Base-by-base conservation (phyloP, 208 protist genomes). In the Wallacemonas sp. region DNA sequence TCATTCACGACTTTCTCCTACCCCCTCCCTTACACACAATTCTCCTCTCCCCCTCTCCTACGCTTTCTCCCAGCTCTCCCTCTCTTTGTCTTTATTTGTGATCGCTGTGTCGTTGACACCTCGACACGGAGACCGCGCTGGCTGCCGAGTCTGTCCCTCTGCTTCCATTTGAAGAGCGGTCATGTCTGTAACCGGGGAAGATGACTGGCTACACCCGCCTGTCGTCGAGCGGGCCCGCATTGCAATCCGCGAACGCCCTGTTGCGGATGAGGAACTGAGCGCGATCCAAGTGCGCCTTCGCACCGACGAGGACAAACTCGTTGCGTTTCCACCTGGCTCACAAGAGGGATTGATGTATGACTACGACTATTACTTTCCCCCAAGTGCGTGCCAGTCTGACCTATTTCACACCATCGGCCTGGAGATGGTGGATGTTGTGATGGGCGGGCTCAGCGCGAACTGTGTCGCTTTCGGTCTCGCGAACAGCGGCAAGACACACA, bases 361-460 rank as follows among this genome's bases (percentile, higher is more conserved):
- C 78, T 95, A 90, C 42, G 91, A 97, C 70, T 97, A 93, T 71
- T 93, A 84, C 63, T 95, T 90, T 62, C 84, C 91, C 1, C 72
- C 80, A 42, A 78, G 84, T 27, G 66, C 88, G n/a, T 82, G 79
- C 6, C 88, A 94, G 59, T 68, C 87, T 8, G 85, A 94, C 44
- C 53, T 97, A 11, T 86, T 87, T 62, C 61, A 69, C 38, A 92
- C 86, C 14, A 91, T 97, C 36, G 91, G 91, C 1, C 46, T 77
- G 39, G 83, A 92, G 64, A 93, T 97, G 87, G 84, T 97, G 28
- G 89, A 97, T 64, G 54, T 93, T 21, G 77, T 83, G 14, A 76
- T 95, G 73, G 77, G 79, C 45, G 91, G 91, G 2, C 51, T 92
- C 34, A 95, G 89, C 61, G 70, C 74, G 49, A 94, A 89, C 63